Conservation (phyloP, 768 basidiomycete genomes). For the Tricholoma sp. region DNA sequence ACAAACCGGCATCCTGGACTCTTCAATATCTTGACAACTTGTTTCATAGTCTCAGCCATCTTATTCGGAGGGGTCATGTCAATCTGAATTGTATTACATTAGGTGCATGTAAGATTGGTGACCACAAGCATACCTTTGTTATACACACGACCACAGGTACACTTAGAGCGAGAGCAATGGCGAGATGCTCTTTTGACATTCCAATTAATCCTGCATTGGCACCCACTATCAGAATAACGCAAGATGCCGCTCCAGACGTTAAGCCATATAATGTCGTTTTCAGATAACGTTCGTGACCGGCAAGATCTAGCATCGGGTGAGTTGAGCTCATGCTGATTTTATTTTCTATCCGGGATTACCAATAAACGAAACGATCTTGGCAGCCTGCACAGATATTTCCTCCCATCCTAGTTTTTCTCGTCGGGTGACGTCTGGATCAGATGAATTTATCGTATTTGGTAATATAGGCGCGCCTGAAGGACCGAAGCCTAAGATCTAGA, state of each 20-base stretch:
- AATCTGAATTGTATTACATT: conserved; percentile 45
- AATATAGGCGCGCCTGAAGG: conserved; percentile 74
- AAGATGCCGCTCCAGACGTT: conserved; percentile 91
- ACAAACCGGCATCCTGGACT: conserved; percentile 88
- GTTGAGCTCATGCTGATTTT: not conserved
- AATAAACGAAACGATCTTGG: conserved; percentile 93
- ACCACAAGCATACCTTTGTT: conserved; percentile 67
- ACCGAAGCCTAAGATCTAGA: conserved; percentile 84
- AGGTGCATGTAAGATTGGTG: not conserved
- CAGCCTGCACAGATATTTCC: conserved; percentile 81
- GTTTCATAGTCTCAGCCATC: conserved; percentile 85
- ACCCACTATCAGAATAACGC: conserved; percentile 89
- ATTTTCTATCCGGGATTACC: conserved; percentile 33
- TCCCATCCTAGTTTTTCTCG: conserved; percentile 95
- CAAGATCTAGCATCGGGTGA: conserved; percentile 57
- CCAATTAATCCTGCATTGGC: conserved; percentile 90
- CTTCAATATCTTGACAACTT: conserved; percentile 87
- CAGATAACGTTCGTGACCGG: conserved; percentile 90
- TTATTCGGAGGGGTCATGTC: conserved; percentile 97
- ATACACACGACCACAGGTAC: conserved; percentile 93
- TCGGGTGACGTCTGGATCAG: conserved; percentile 60
- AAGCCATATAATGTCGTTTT: conserved; percentile 94
- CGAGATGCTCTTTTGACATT: conserved; percentile 95
- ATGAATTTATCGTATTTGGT: conserved; percentile 52
- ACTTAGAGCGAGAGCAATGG: conserved; percentile 88